Base-by-base conservation (phyloP, 2,329 filamentous ascomycete species). In the Aspergillus sp. region DNA sequence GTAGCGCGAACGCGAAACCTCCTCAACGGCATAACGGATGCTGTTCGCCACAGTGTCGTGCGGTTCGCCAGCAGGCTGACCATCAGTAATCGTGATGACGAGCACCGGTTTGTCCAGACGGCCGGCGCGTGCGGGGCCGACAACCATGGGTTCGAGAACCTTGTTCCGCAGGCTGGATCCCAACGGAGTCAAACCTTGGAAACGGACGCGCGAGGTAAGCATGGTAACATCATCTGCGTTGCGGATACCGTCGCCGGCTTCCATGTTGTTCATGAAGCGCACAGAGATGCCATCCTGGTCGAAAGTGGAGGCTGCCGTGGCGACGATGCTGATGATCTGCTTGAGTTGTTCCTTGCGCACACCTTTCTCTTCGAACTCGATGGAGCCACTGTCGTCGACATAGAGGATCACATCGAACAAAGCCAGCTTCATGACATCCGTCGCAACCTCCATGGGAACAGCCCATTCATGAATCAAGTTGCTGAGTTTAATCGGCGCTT, bases 311-410 rank as follows among this genome's bases (percentile, higher is more conserved):
- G 82, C 80, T 6, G 82, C 82, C 49, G 77, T 83, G 17, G 82
- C 77, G 45, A 84, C 81, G 44, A 80, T 78, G 43, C 77, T 73
- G 53, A 86, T 65, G 56, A 85, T 84, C 55, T 84, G 72, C 60
- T 78, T 77, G 55, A 86, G 69, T 55, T 86, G 82, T 53, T 82
- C 78, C 67, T 85, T 84, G 51, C 83, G 80, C 57, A 81, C 76
- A 39, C 82, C 83, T 49, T 79, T 76, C 61, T 85, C 82, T 58
- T 85, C 82, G 54, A 86, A 85, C 48, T 79, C 74, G 75, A 86
- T 86, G 17, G 82, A 85, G 39, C 83, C 83, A 60, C 80, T 83
- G 69, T 86, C 83, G 55, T 86, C 82, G 47, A 84, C 79, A 61
- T 82, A 84, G 43, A 84, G 68, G 41, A 83, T 70, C 33, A 83